Base-by-base conservation (phyloP, 2,329 filamentous ascomycete genomes). In the Arthroderma sp. region DNA sequence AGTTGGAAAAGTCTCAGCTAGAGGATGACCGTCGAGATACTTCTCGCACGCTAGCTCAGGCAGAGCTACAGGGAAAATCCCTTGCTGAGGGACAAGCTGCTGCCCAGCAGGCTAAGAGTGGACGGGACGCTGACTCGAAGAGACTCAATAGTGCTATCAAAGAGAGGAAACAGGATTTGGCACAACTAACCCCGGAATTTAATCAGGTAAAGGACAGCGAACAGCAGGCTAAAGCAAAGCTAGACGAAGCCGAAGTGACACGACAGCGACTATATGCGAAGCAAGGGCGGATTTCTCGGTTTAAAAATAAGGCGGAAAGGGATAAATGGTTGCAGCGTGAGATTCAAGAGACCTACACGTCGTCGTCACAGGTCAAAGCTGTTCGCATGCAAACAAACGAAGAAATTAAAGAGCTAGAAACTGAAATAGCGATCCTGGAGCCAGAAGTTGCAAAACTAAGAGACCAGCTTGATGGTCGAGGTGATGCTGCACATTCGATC, bases 1-100 rank as follows among this genome's bases (percentile, higher is more conserved):
- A 80, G 51, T 80, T 93, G 37, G 91, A 98, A 57, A 83, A 86
- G 53, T 74, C 77, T 38, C 87, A 96, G 58, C 73, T 93, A 5
- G 91, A 98, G 55, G 83, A 89, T 51, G 91, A 98, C 57, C 80
- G 87, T 50, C 83, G 83, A 41, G 86, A 94, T 33, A 77, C 77
- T 29, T 83, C 87, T 4, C 85, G 86, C 57, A 68, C 75, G 5
- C 79, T 83, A 53, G 93, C 91, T 3, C 88, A 94, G 61, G 74
- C 84, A 2, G 91, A 98, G 63, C 71, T 96, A 31, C 83, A 86
- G 50, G 75, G 86, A 45, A 93, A 91, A 61, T 80, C 77, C 37
- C 69, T 96, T 31, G 76, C 78, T n/a, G 86, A 93, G 55, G 86
- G 83, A 41, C 84, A 93, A 60, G 82, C 82, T 3, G 74, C 81